Evolutionary conservation across 2,329 filamentous ascomycete species (phyloP).

Genomic region (Rhytidhysteron rufulum): DNA sequence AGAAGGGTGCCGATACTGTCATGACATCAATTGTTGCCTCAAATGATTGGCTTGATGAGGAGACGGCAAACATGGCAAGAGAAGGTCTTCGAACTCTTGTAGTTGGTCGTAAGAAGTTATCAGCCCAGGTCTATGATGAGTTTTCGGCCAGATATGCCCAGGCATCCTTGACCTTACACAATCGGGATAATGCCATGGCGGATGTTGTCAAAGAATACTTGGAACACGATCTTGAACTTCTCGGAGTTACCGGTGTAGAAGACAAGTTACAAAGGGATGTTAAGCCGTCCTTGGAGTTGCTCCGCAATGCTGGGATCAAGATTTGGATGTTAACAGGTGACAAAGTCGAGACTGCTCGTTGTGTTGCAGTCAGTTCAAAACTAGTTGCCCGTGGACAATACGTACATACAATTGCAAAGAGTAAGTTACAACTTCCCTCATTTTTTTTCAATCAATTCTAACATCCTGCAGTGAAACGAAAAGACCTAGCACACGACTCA

Average conservation of each 20-base stretch:
- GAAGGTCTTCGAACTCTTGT: slow-evolving; percentile 93
- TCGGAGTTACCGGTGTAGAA: slow-evolving; percentile 97
- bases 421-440: slow-evolving; percentile 18
- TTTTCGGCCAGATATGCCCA: slow-evolving; percentile 73
- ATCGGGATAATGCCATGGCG: slow-evolving; percentile 78
- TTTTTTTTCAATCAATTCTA: slow-evolving; percentile 10
- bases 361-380: slow-evolving; percentile 92
- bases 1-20: slow-evolving; percentile 96
- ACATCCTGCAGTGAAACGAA: slow-evolving; percentile 58
- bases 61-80: slow-evolving; percentile 98
- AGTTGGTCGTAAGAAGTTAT: slow-evolving; percentile 86
- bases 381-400: slow-evolving; percentile 90
- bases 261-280: slow-evolving; percentile 95
- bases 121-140: slow-evolving; percentile 71
- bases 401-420: slow-evolving; percentile 86
- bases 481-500: slow-evolving; percentile 80
- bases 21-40: slow-evolving; percentile 94
- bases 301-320: slow-evolving; percentile 96
- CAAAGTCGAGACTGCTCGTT: slow-evolving; percentile 96
- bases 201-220: slow-evolving; percentile 75
- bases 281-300: slow-evolving; percentile 88
- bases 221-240: slow-evolving; percentile 82
- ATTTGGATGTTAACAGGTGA: slow-evolving; percentile 99
- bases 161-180: slow-evolving; percentile 74
- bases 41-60: slow-evolving; percentile 98